These are phyloP conservation scores for Capsicum pubescens DNA, from an alignment of 257 asterid genomes.

Conservation along the genomic window DNA sequence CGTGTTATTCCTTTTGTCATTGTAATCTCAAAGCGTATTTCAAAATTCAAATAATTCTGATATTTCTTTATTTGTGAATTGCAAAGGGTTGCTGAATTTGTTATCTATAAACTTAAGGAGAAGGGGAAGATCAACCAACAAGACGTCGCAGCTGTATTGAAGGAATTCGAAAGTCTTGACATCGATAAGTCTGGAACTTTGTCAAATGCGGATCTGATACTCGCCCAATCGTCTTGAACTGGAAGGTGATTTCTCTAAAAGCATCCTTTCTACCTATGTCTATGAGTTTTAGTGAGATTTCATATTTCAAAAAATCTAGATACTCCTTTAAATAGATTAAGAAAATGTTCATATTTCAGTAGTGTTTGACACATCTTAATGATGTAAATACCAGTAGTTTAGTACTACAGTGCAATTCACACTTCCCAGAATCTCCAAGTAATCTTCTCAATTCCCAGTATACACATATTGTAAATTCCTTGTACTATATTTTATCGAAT, in stretches of 20 bases:
- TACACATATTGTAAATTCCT: background rate
- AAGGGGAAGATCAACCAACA: slow-evolving; percentile 89
- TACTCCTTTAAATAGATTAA: too few species aligned
- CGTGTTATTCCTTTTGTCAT: background rate
- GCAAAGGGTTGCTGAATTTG: slow-evolving; percentile 77
- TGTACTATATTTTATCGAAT: background rate
- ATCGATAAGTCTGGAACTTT: slow-evolving; percentile 96
- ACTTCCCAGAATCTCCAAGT: background rate
- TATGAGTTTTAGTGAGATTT: background rate
- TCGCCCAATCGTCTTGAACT: slow-evolving; percentile 58
- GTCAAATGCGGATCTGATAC: slow-evolving; percentile 61
- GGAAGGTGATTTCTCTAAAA: slow-evolving; percentile 28
- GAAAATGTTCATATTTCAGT: background rate
- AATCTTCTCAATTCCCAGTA: background rate
- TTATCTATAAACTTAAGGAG: slow-evolving; percentile 78
- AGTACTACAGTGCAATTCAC: background rate
- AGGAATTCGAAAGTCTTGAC: slow-evolving; percentile 75
- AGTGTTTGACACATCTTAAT: background rate
- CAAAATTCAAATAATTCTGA: slow-evolving; percentile 21
- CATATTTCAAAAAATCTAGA: too few species aligned
- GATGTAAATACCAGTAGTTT: background rate
- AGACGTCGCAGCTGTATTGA: slow-evolving; percentile 61
- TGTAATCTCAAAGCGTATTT: background rate
- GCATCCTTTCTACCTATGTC: background rate
- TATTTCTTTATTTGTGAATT: slow-evolving; percentile 20